A percentile compares a stretch with the other conserved stretches of the same genome.
Conservation (phyloP, 495 filamentous ascomycete genomes). For the Penicillium arizonense region DNA sequence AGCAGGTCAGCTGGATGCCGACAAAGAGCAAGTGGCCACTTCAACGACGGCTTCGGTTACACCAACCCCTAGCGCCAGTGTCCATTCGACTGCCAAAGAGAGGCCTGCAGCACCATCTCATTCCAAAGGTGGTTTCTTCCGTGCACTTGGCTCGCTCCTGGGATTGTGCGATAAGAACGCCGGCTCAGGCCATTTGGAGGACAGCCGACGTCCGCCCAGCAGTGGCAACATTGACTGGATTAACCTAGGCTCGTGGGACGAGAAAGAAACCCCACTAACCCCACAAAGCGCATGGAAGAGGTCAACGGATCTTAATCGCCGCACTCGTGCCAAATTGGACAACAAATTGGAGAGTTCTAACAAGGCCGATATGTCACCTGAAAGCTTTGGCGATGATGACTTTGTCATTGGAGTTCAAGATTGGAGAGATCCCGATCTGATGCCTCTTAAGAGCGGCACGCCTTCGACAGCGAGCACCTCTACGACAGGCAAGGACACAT, state of each 20-base stretch:
- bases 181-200: conserved; percentile 31
- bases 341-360: conserved; percentile 12
- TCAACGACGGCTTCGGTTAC: conserved; percentile 22
- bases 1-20: conserved; percentile 17
- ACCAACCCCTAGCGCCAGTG: conserved; percentile 27
- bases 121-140: conserved; percentile 52
- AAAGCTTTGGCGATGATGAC: conserved; percentile 52
- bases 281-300: conserved; percentile 14
- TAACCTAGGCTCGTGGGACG: conserved; percentile 63
- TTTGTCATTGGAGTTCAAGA: conserved; percentile 94
- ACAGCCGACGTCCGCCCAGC: conserved; percentile 71
- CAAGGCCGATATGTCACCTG: conserved; percentile 18
- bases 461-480: conserved; percentile 26
- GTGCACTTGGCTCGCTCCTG: conserved; percentile 51
- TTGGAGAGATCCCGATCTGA: conserved; percentile 84
- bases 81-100: conserved; percentile 20
- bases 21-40: conserved; percentile 19
- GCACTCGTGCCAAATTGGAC: conserved; percentile 11
- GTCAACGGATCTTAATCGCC: conserved; percentile 6
- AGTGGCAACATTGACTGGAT: conserved; percentile 84
- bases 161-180: conserved; percentile 42
- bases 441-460: conserved; percentile 39
- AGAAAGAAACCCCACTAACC: conserved; percentile 44
- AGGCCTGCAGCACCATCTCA: conserved; percentile 13
- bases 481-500: conserved; percentile 18